phyloP scores from a whole-genome alignment of 305 asterid genomes.

The Ilex paraguariensis region DNA sequence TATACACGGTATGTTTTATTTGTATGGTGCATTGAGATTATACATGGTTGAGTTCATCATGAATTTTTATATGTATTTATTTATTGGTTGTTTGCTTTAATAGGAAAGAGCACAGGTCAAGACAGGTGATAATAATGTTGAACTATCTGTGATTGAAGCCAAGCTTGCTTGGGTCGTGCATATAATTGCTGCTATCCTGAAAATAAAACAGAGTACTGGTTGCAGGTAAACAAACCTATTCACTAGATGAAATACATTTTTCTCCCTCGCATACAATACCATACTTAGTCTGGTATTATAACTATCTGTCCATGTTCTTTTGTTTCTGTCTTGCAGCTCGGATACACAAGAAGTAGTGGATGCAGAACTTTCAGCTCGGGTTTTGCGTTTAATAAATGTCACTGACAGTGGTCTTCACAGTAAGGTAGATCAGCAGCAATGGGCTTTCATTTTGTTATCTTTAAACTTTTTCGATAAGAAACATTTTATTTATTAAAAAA shows the following conservation, averaged over 20 bases:
- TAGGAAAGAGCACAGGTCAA: conserved; percentile 79
- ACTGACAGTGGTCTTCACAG: conserved; percentile 86
- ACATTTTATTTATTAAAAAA: too few relatives aligned
- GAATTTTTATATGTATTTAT: too few relatives aligned
- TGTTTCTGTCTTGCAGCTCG: conserved; percentile 41
- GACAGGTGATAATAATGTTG: conserved; percentile 50
- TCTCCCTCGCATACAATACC: neutral
- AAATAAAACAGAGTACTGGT: conserved; percentile 73
- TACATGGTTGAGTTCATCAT: too few relatives aligned
- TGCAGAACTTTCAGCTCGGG: conserved; percentile 98
- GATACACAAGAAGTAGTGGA: conserved; percentile 94
- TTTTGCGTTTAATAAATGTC: conserved; percentile 76
- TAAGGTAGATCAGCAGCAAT: conserved; percentile 46
- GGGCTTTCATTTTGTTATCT: neutral
- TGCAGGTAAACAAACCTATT: conserved; percentile 48
- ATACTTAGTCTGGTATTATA: neutral
- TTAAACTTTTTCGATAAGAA: too few relatives aligned
- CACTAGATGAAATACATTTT: too few relatives aligned
- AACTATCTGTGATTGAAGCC: conserved; percentile 71
- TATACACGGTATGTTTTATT: conserved; percentile 63
- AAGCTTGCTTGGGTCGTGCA: conserved; percentile 97
- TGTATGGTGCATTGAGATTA: neutral
- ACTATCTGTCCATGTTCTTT: conserved; percentile 8
- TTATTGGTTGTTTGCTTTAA: conserved; percentile 7
- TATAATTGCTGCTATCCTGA: conserved; percentile 85